These are phyloP conservation scores for Juncus effusus DNA, from an alignment of 176 grass and related monocot species.

Conservation along the genomic window DNA sequence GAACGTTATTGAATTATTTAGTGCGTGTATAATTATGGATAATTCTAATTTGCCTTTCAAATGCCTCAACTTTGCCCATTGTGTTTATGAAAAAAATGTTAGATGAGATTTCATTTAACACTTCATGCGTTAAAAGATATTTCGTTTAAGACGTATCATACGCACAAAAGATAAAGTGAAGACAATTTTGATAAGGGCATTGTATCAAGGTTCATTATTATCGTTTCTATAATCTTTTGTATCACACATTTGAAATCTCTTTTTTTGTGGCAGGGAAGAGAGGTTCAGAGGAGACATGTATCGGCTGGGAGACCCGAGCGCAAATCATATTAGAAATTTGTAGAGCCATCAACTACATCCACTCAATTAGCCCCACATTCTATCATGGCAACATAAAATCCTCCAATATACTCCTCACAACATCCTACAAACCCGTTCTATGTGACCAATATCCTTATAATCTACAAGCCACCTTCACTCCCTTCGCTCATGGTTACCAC, in stretches of 20 bases:
- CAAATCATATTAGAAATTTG: conserved; percentile 55
- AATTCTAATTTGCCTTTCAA: too few species aligned
- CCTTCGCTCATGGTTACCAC: conserved; percentile 49
- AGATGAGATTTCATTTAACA: too few species aligned
- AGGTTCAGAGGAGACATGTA: conserved; percentile 35
- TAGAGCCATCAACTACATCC: conserved; percentile 59
- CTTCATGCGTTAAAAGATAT: too few species aligned
- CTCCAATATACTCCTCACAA: conserved; percentile 66
- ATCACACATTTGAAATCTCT: too few species aligned
- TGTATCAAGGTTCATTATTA: too few species aligned
- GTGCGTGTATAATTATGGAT: too few species aligned
- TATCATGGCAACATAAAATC: conserved; percentile 85
- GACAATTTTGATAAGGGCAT: too few species aligned
- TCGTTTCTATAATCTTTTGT: too few species aligned
- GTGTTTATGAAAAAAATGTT: too few species aligned
- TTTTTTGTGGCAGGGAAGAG: conserved; percentile 17
- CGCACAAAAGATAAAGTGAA: too few species aligned
- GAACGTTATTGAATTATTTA: neutral
- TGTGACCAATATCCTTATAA: conserved; percentile 52
- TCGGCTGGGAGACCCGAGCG: conserved; percentile 50
- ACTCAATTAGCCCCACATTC: conserved; percentile 46
- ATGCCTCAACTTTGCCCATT: too few species aligned
- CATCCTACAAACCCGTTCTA: conserved; percentile 39
- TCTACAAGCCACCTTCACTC: conserved; percentile 39
- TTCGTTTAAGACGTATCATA: too few species aligned